phyloP scores from a whole-genome alignment of 208 protist species.

The Acanthamoeba rhysodes region DNA sequence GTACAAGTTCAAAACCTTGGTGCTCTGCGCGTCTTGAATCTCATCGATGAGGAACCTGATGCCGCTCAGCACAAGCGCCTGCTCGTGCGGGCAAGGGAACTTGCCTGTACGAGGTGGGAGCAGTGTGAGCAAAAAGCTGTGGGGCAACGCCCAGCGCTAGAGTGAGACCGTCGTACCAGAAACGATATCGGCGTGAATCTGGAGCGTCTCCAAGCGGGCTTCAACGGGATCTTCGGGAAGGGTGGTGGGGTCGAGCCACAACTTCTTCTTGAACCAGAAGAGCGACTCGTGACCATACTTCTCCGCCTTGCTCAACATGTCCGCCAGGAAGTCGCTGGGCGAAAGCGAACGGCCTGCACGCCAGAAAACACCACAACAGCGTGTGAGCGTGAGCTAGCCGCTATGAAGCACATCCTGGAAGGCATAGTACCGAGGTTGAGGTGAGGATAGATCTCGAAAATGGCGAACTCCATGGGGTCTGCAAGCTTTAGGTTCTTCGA shows the following conservation, averaged over 20 bases:
- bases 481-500: not conserved
- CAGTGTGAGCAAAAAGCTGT: too few species aligned
- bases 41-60: not conserved
- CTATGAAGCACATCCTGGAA: not conserved
- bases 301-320: constrained; percentile 23
- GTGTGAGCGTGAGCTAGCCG: not conserved
- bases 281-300: constrained; percentile 1
- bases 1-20: constrained; percentile 15
- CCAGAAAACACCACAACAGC: not conserved
- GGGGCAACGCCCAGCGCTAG: too few species aligned
- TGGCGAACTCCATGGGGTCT: constrained; percentile 52
- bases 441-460: constrained; percentile 33
- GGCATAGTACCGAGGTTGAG: not conserved
- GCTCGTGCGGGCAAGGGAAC: not conserved
- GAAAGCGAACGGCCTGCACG: not conserved
- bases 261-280: constrained; percentile 39
- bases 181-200: not conserved
- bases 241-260: constrained; percentile 13
- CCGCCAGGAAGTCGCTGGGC: constrained; percentile 8
- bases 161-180: not conserved
- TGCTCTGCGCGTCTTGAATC: not conserved
- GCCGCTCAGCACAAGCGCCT: not conserved
- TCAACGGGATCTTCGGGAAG: not conserved
- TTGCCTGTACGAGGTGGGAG: not conserved
- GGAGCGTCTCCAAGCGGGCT: not conserved